A percentile compares a stretch with the other conserved stretches of the same genome.
phyloP scores from a whole-genome alignment of 2,329 filamentous ascomycete genomes.

The Xylariaceae sp. region DNA sequence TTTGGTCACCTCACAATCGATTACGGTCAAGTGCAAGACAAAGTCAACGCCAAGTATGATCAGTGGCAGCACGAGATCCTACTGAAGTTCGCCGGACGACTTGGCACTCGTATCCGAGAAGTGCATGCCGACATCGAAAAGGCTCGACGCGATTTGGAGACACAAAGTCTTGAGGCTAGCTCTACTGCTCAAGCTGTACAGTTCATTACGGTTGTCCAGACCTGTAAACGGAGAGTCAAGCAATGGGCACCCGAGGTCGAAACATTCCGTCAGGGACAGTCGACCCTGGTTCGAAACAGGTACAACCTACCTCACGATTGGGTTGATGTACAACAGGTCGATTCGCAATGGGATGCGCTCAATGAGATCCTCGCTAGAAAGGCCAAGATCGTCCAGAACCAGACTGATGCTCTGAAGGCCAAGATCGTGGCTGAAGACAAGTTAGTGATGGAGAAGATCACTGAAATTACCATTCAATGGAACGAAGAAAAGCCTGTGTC shows the following conservation, averaged over 20 bases:
- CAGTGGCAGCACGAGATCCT: constrained; percentile 99
- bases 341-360: constrained; percentile 89
- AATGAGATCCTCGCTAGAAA: constrained; percentile 90
- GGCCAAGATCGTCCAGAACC: constrained; percentile 91
- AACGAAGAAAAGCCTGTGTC: constrained; percentile 96
- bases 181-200: constrained; percentile 96
- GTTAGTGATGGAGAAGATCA: constrained; percentile 81
- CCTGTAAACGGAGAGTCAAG: constrained; percentile 89
- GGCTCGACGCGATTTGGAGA: constrained; percentile 82
- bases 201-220: constrained; percentile 97
- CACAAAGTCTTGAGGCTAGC: constrained; percentile 85
- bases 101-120: constrained; percentile 86
- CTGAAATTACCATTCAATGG: constrained; percentile 81
- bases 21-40: constrained; percentile 97
- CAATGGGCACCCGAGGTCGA: constrained; percentile 94
- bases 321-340: constrained; percentile 93
- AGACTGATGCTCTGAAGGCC: constrained; percentile 87
- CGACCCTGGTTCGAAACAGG: constrained; percentile 81
- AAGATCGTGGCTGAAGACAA: constrained; percentile 95
- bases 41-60: constrained; percentile 98
- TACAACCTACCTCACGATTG: constrained; percentile 93
- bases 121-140: constrained; percentile 89
- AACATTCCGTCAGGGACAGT: constrained; percentile 91
- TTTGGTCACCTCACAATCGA: constrained; percentile 95
- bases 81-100: constrained; percentile 82